These are phyloP conservation scores for Elongisporangium anandrum DNA, from an alignment of 352 stramenopile species.

Conservation along the genomic window DNA sequence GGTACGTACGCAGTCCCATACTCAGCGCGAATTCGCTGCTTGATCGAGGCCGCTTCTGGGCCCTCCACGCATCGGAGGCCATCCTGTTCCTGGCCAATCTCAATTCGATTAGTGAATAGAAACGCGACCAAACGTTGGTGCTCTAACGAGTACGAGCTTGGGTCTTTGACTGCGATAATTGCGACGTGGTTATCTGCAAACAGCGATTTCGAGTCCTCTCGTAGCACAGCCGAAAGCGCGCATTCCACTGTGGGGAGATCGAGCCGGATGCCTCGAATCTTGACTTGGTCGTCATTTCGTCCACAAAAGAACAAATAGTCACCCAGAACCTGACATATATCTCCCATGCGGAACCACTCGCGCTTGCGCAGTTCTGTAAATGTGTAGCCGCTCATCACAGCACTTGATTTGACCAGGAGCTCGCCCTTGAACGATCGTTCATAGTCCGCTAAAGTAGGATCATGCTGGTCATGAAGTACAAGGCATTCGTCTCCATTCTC, in stretches of 20 bases:
- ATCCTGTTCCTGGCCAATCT: neutral
- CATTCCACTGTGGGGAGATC: constrained; percentile 48
- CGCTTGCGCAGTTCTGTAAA: neutral
- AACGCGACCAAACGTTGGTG: constrained; percentile 19
- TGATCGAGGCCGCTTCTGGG: neutral
- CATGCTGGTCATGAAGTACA: neutral
- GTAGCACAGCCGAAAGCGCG: constrained; percentile 13
- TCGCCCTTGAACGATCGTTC: constrained; percentile 14
- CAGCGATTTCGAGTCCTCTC: constrained; percentile 2
- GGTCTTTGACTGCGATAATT: constrained; percentile 5
- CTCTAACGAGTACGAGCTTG: constrained; percentile 9
- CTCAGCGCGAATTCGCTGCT: constrained; percentile 1
- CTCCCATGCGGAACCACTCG: constrained; percentile 36
- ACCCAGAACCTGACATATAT: constrained; percentile 30
- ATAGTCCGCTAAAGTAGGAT: neutral
- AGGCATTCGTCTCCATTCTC: neutral
- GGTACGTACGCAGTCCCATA: constrained; percentile 29
- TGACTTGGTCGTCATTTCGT: constrained; percentile 42
- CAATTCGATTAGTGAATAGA: constrained; percentile 7
- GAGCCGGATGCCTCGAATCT: constrained; percentile 48
- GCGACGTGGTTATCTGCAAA: neutral
- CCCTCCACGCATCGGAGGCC: neutral
- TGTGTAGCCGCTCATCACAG: neutral
- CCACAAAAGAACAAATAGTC: constrained; percentile 34
- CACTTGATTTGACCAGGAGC: constrained; percentile 6